A percentile compares a stretch with the other conserved stretches of the same genome.
These are phyloP conservation scores for Lactuca sativa DNA, from an alignment of 129 eudicot species.

Conservation along the genomic window DNA sequence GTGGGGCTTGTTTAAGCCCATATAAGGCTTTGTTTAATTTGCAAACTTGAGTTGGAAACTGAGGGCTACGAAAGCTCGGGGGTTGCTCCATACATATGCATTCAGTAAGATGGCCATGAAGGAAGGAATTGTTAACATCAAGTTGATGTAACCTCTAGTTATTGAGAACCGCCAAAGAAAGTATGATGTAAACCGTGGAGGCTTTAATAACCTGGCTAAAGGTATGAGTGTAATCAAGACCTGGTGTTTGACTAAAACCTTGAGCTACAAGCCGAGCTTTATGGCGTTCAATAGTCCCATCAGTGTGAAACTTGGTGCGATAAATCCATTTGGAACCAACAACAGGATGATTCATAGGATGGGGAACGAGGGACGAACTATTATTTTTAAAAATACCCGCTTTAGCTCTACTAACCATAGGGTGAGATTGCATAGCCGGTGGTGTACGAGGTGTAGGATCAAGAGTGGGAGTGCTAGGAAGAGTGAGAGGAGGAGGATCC, in stretches of 20 bases:
- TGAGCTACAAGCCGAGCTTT: background rate
- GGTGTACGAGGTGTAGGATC: background rate
- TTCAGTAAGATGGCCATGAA: too few relatives aligned
- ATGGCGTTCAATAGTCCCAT: background rate
- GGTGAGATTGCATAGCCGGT: background rate
- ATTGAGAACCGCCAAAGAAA: too few relatives aligned
- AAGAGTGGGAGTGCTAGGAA: background rate
- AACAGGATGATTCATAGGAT: background rate
- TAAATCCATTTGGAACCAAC: too few relatives aligned
- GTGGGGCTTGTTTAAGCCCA: too few relatives aligned
- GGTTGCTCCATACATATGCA: too few relatives aligned
- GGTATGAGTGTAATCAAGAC: too few relatives aligned
- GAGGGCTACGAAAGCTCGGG: too few relatives aligned
- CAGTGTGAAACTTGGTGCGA: background rate
- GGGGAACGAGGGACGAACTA: background rate
- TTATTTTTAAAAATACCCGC: background rate
- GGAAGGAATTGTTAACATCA: too few relatives aligned
- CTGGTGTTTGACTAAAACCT: background rate
- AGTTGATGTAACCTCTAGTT: too few relatives aligned
- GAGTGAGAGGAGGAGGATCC: background rate
- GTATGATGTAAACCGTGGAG: too few relatives aligned
- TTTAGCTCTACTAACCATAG: background rate
- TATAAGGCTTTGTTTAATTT: too few relatives aligned
- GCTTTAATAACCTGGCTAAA: too few relatives aligned
- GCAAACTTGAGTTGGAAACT: background rate